phyloP scores from a whole-genome alignment of 169 alveolate genomes.

The Hepatocystis sp. region DNA sequence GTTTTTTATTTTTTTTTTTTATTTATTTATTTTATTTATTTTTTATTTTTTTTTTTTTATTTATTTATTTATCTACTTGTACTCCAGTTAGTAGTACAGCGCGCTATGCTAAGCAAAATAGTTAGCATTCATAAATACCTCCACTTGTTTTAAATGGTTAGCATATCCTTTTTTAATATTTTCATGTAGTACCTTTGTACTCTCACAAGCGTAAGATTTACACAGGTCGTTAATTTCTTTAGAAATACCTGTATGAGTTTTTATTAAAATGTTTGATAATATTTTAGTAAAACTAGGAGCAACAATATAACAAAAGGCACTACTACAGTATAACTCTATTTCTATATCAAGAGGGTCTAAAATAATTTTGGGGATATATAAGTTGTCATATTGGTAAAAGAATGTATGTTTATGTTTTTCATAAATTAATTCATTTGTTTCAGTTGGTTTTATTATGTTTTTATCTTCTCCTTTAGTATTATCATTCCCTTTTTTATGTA shows the following conservation, averaged over 20 bases:
- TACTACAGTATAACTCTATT: constrained; percentile 46
- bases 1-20: too few relatives aligned
- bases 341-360: constrained; percentile 59
- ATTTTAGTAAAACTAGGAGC: constrained; percentile 57
- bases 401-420: constrained; percentile 2
- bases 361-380: constrained; percentile 38
- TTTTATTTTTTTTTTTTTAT: too few relatives aligned
- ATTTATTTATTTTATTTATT: too few relatives aligned
- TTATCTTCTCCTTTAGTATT: background rate
- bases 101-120: constrained; percentile 11
- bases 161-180: constrained; percentile 15
- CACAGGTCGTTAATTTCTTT: constrained; percentile 13
- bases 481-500: background rate
- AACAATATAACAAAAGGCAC: constrained; percentile 67
- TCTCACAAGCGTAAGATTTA: constrained; percentile 41
- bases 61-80: too few relatives aligned
- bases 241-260: constrained; percentile 30
- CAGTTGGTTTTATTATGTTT: background rate
- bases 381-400: constrained; percentile 8
- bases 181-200: constrained; percentile 13
- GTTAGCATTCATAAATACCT: constrained; percentile 14
- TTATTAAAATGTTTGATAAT: constrained; percentile 37
- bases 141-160: constrained; percentile 20
- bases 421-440: background rate
- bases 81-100: too few relatives aligned